These are phyloP conservation scores for Hyparrhenia diplandra DNA, from an alignment of 176 grass and related monocot genomes.

Conservation along the genomic window DNA sequence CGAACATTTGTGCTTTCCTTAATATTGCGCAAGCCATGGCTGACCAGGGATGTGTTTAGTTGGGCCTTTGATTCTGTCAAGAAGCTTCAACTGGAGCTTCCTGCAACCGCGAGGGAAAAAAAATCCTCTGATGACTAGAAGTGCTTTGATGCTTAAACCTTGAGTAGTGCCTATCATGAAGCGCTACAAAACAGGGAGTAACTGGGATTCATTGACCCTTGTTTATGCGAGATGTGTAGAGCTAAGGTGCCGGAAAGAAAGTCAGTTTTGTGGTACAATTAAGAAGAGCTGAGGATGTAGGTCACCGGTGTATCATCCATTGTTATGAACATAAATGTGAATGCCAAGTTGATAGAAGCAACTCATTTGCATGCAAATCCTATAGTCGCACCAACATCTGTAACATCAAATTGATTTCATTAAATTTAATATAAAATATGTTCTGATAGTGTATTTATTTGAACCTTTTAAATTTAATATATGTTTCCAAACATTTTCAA, in stretches of 20 bases:
- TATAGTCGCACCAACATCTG: background rate
- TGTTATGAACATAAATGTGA: constrained; percentile 4
- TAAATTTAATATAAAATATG: background rate
- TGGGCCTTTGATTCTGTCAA: constrained; percentile 16
- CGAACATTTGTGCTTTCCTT: constrained; percentile 86
- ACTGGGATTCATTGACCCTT: background rate
- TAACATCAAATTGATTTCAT: background rate
- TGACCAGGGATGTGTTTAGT: constrained; percentile 92
- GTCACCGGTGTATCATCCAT: background rate
- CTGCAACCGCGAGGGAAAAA: background rate
- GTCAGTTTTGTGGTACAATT: background rate
- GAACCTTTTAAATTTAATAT: background rate
- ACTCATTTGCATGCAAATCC: background rate
- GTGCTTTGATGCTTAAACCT: background rate
- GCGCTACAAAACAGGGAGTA: background rate
- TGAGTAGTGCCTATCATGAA: background rate
- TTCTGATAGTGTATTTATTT: background rate
- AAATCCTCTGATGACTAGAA: background rate
- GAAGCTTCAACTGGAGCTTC: background rate
- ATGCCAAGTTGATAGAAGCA: constrained; percentile 15
- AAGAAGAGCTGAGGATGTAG: background rate
- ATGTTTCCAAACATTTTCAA: background rate
- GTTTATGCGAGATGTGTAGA: background rate
- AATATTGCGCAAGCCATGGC: constrained; percentile 97
- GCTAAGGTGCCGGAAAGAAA: background rate